A percentile compares a stretch with the other conserved stretches of the same genome.
Evolutionary conservation across 768 basidiomycete species (phyloP).

Genomic region (Termitomyces sp.): DNA sequence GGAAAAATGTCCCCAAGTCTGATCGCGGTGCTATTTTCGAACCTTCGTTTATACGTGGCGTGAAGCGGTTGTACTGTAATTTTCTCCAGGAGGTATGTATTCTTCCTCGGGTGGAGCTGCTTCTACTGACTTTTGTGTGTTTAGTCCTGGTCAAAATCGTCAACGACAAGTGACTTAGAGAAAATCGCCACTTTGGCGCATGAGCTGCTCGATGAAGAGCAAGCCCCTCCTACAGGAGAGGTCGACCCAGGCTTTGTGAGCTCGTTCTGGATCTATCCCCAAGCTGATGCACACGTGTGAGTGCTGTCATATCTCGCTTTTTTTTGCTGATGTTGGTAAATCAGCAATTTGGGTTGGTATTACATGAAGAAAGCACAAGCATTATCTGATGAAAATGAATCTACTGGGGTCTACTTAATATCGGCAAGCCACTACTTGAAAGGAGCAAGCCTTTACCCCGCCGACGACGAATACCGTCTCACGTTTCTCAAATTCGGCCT

Average conservation of each 20-base stretch:
- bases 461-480: constrained; percentile 34
- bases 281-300: constrained; percentile 33
- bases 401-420: constrained; percentile 18
- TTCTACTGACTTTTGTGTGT: neutral
- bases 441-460: constrained; percentile 26
- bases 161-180: constrained; percentile 20
- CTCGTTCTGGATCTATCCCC: constrained; percentile 35
- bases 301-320: constrained; percentile 6
- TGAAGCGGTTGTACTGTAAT: constrained; percentile 31
- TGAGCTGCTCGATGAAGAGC: constrained; percentile 26
- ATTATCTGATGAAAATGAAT: neutral
- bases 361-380: constrained; percentile 17
- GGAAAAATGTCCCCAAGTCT: constrained; percentile 33
- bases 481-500: constrained; percentile 28
- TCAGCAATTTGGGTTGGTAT: constrained; percentile 26
- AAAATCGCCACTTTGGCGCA: constrained; percentile 27
- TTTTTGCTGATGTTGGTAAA: neutral
- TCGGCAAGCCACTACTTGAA: constrained; percentile 26
- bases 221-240: constrained; percentile 11
- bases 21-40: constrained; percentile 42
- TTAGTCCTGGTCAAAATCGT: constrained; percentile 10
- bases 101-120: neutral
- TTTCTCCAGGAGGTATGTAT: constrained; percentile 28
- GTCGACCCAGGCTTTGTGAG: constrained; percentile 26
- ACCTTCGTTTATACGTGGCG: constrained; percentile 35